These are phyloP conservation scores for Aureobasidium sp. DNA, from an alignment of 2,329 filamentous ascomycete species.

Conservation along the genomic window DNA sequence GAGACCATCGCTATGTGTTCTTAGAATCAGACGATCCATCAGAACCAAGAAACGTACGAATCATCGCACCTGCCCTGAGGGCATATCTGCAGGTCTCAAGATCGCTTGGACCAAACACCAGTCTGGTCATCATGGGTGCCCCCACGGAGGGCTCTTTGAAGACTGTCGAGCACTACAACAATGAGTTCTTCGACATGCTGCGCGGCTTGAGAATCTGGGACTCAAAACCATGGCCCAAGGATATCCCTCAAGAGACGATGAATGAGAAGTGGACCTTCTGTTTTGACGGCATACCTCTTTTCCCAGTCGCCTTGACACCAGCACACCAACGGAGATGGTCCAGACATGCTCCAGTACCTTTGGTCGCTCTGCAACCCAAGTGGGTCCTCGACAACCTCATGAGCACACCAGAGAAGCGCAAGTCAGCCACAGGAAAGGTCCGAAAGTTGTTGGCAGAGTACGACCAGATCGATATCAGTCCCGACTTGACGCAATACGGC, in stretches of 20 bases:
- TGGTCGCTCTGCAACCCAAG: conserved; percentile 20
- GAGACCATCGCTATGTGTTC: conserved; percentile 21
- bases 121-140: conserved; percentile 20
- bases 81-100: conserved; percentile 19
- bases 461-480: conserved; percentile 20
- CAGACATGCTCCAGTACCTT: conserved; percentile 19
- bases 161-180: conserved; percentile 20
- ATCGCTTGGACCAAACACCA: conserved; percentile 19
- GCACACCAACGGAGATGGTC: conserved; percentile 21
- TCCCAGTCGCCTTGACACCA: conserved; percentile 20
- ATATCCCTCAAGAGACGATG: conserved; percentile 19
- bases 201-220: conserved; percentile 20
- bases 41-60: conserved; percentile 19
- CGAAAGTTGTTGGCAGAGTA: conserved; percentile 20
- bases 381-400: conserved; percentile 21
- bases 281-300: conserved; percentile 20
- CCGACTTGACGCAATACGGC: conserved; percentile 19
- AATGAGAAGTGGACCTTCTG: conserved; percentile 20
- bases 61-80: conserved; percentile 19
- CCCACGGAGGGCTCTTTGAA: conserved; percentile 19
- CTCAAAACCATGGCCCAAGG: conserved; percentile 19
- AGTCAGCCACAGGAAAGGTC: conserved; percentile 19
- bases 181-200: conserved; percentile 20
- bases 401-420: conserved; percentile 19
- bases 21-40: conserved; percentile 20